A percentile compares a stretch with the other conserved stretches of the same genome.
phyloP scores from a whole-genome alignment of 78 protist genomes.

The Emiliania huxleyi region DNA sequence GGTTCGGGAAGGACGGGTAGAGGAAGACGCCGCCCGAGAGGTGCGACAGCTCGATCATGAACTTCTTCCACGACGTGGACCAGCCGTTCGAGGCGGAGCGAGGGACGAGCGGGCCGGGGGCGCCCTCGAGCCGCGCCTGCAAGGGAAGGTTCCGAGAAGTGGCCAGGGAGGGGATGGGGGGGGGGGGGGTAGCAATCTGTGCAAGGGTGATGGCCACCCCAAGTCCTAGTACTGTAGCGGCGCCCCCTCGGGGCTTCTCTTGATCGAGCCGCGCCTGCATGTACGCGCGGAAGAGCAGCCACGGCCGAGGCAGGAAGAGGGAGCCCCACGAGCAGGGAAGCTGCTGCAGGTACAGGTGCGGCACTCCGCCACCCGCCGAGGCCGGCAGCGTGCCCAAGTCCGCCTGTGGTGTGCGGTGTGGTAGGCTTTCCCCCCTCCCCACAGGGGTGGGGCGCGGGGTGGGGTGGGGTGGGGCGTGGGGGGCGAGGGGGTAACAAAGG shows the following conservation, averaged over 20 bases:
- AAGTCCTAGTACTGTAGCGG: no score
- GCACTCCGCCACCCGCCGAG: no score
- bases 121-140: background rate
- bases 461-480: no score
- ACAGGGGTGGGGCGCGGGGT: no score
- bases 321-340: conserved; percentile 59
- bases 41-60: conserved; percentile 29
- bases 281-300: conserved; percentile 23
- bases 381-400: no score
- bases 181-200: no score
- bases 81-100: conserved; percentile 23
- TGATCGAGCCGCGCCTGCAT: background rate
- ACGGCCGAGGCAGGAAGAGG: conserved; percentile 33
- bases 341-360: conserved; percentile 29
- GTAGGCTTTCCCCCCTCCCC: no score
- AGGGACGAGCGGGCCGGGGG: background rate
- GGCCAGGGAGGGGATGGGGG: background rate
- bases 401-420: no score
- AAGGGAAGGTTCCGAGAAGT: background rate
- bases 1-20: conserved; percentile 20
- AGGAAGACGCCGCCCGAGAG: conserved; percentile 11
- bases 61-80: conserved; percentile 45
- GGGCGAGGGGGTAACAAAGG: no score
- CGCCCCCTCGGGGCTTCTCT: no score
- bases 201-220: no score